Percentiles rank a stretch among this genome's conserved stretches.
These are phyloP conservation scores for Earliella scabrosa DNA, from an alignment of 1,284 basidiomycete genomes.

Conservation along the genomic window DNA sequence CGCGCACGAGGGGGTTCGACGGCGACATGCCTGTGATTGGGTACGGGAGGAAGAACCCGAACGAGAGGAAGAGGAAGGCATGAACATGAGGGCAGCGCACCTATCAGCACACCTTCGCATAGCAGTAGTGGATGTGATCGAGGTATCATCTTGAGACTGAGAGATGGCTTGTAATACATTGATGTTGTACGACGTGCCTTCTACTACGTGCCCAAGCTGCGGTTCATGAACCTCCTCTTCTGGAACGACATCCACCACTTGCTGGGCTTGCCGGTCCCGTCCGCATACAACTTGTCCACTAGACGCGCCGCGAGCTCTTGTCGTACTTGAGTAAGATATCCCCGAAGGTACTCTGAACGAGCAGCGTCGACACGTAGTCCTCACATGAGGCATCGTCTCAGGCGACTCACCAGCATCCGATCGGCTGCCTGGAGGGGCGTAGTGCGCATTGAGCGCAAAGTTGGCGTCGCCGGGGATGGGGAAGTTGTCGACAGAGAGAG, in stretches of 20 bases:
- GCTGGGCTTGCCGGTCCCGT: conserved; percentile 88
- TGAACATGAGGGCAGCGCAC: conserved; percentile 37
- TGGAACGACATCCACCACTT: conserved; percentile 99
- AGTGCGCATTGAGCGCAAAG: conserved; percentile 93
- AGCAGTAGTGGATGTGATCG: conserved; percentile 4
- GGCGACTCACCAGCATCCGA: conserved; percentile 78
- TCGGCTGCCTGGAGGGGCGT: conserved; percentile 79
- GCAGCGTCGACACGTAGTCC: conserved; percentile 1
- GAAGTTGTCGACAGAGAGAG: conserved; percentile 92
- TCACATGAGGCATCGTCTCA: neutral
- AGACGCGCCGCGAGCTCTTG: conserved; percentile 90
- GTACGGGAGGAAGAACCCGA: conserved; percentile 86
- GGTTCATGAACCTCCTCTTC: conserved; percentile 95
- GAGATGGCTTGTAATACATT: conserved; percentile 34
- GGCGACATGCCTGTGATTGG: conserved; percentile 83
- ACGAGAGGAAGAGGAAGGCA: conserved; percentile 70
- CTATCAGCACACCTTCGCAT: too few relatives aligned
- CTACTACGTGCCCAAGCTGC: conserved; percentile 69
- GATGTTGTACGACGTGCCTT: conserved; percentile 25
- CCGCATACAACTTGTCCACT: conserved; percentile 87
- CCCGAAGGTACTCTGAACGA: conserved; percentile 78
- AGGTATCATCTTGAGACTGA: conserved; percentile 16
- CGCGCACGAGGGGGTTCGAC: conserved; percentile 52
- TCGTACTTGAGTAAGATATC: conserved; percentile 91
- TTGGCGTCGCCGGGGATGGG: conserved; percentile 95